A percentile compares a stretch with the other conserved stretches of the same genome.
Evolutionary conservation across 345 rosid species (phyloP).

Genomic region (Ricinus communis): DNA sequence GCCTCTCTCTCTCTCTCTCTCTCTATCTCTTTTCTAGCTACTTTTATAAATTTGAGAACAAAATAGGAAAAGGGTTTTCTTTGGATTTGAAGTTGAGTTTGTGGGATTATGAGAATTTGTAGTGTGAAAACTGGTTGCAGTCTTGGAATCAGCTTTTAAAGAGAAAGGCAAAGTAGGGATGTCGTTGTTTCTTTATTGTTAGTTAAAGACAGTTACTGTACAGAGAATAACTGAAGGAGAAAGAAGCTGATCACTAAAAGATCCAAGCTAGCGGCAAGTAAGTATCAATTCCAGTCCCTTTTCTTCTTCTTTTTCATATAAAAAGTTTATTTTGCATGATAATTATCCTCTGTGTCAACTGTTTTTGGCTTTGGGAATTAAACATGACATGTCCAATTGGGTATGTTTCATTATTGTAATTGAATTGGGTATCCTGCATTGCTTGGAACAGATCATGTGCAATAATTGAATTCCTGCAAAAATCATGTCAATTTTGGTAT

Average conservation of each 20-base stretch:
- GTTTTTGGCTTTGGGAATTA: neutral
- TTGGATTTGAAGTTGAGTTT: neutral
- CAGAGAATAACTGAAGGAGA: conserved; percentile 16
- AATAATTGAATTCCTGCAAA: too few relatives aligned
- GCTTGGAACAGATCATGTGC: too few relatives aligned
- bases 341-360: neutral
- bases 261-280: conserved; percentile 39
- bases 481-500: too few relatives aligned
- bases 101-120: neutral
- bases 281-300: conserved; percentile 29
- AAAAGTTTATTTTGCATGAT: neutral
- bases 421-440: neutral
- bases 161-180: neutral
- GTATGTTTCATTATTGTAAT: neutral
- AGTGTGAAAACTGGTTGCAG: neutral
- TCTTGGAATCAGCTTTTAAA: neutral
- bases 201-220: neutral
- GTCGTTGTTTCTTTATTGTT: neutral
- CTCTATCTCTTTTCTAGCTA: neutral
- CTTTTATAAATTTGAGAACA: neutral
- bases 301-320: neutral
- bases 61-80: neutral
- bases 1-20: neutral
- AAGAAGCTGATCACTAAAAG: conserved; percentile 26
- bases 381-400: neutral